Conservation (phyloP, 2,329 filamentous ascomycete genomes). For the Lecanicillium sp. region DNA sequence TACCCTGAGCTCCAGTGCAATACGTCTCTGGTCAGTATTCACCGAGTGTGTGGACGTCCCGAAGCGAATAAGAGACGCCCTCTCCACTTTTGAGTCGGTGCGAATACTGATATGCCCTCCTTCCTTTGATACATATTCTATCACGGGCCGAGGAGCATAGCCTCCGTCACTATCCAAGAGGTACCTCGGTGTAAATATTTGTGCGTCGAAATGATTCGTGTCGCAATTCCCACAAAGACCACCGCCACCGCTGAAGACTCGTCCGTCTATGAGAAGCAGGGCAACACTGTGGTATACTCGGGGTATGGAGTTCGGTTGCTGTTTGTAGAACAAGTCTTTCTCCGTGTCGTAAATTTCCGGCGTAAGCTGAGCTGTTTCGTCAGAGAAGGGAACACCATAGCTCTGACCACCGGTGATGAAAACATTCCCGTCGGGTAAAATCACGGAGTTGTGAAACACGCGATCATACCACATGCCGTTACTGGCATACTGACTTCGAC, state of each 20-base stretch:
- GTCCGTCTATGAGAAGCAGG: slow-evolving; percentile 40
- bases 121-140: slow-evolving; percentile 22
- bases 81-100: slow-evolving; percentile 14
- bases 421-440: slow-evolving; percentile 39
- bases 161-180: slow-evolving; percentile 38
- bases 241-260: slow-evolving; percentile 41
- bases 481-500: slow-evolving; percentile 3
- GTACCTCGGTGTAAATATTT: slow-evolving; percentile 49
- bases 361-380: slow-evolving; percentile 28
- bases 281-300: slow-evolving; percentile 42
- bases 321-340: slow-evolving; percentile 27
- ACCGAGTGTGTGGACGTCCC: slow-evolving; percentile 45
- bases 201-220: slow-evolving; percentile 43
- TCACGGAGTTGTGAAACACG: slow-evolving; percentile 35
- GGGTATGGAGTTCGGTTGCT: slow-evolving; percentile 28
- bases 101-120: slow-evolving; percentile 21
- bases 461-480: slow-evolving; percentile 27
- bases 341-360: slow-evolving; percentile 39
- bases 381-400: slow-evolving; percentile 33
- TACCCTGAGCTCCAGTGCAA: slow-evolving; percentile 29
- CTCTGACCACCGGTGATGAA: slow-evolving; percentile 40
- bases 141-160: slow-evolving; percentile 30
- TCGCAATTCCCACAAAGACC: slow-evolving; percentile 40
- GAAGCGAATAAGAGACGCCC: slow-evolving; percentile 35
- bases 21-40: slow-evolving; percentile 49